Evolutionary conservation across 352 stramenopile genomes (phyloP).

Genomic region (Phytophthora palmivora): DNA sequence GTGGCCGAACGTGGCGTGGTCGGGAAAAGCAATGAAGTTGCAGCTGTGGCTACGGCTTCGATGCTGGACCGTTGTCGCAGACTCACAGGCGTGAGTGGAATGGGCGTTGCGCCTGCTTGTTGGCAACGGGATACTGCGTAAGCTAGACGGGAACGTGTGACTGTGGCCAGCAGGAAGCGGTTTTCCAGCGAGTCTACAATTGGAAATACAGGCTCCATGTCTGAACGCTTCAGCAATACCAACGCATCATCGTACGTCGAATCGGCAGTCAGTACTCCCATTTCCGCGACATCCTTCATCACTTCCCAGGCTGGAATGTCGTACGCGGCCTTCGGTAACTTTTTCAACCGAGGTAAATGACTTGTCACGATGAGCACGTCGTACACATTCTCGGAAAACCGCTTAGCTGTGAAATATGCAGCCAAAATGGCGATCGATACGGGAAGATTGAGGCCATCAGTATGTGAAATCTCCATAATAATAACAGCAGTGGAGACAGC

Average conservation of each 20-base stretch:
- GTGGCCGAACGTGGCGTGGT: conserved; percentile 27
- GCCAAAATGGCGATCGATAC: conserved; percentile 90
- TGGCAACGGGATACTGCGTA: conserved; percentile 69
- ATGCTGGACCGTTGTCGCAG: conserved; percentile 14
- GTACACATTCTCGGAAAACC: conserved; percentile 93
- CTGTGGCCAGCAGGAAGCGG: conserved; percentile 71
- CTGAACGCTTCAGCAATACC: conserved; percentile 48
- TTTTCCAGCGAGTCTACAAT: conserved; percentile 77
- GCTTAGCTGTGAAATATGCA: conserved; percentile 90
- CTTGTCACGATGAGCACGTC: conserved; percentile 90
- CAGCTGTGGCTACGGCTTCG: conserved; percentile 11
- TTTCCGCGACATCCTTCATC: conserved; percentile 80
- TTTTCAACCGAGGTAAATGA: conserved; percentile 75
- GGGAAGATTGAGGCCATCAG: conserved; percentile 85
- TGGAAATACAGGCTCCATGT: conserved; percentile 72
- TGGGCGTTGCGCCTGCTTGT: conserved; percentile 21
- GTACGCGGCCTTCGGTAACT: conserved; percentile 86
- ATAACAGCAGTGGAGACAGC: conserved; percentile 94
- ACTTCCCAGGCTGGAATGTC: conserved; percentile 87
- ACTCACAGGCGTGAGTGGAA: conserved; percentile 22
- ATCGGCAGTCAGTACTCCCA: conserved; percentile 69
- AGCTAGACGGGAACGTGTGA: conserved; percentile 61
- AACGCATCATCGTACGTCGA: conserved; percentile 74
- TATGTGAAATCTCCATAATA: conserved; percentile 93
- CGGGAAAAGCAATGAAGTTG: conserved; percentile 43